A percentile compares a stretch with the other conserved stretches of the same genome.
Evolutionary conservation across 768 basidiomycete genomes (phyloP).

Genomic region (Symmetrospora coprosmae): DNA sequence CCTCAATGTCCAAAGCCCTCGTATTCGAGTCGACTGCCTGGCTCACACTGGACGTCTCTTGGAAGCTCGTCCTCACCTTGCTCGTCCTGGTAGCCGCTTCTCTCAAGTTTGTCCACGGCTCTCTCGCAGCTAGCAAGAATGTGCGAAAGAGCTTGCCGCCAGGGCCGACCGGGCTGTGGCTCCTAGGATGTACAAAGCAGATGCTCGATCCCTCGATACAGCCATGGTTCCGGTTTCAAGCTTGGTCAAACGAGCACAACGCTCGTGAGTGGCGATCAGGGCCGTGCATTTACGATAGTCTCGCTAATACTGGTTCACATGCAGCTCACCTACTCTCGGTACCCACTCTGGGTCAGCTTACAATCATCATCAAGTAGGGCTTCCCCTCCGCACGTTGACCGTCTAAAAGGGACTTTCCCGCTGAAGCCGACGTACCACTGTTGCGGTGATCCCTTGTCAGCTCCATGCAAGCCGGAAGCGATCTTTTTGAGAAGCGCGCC

Average conservation of each 20-base stretch:
- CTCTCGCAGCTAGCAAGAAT: too few relatives aligned
- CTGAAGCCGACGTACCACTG: background rate
- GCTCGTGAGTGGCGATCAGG: conserved; percentile 4
- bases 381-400: background rate
- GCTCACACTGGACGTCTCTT: too few relatives aligned
- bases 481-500: background rate
- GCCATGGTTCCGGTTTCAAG: conserved; percentile 9
- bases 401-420: too few relatives aligned
- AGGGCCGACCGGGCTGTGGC: conserved; percentile 5
- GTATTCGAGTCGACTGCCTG: too few relatives aligned
- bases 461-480: background rate
- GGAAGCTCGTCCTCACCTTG: too few relatives aligned
- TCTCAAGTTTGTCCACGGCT: too few relatives aligned
- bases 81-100: too few relatives aligned
- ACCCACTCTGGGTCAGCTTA: conserved; percentile 10
- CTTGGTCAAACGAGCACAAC: conserved; percentile 15
- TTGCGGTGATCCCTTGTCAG: too few relatives aligned
- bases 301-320: too few relatives aligned
- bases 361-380: conserved; percentile 2
- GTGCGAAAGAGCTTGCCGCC: conserved; percentile 10
- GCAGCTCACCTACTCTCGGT: conserved; percentile 13
- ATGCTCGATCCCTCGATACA: conserved; percentile 6
- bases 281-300: background rate
- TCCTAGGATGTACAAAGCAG: conserved; percentile 9
- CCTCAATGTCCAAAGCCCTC: too few relatives aligned